Base-by-base conservation (phyloP, 2,329 filamentous ascomycete genomes). In the Neofusicoccum sp. region DNA sequence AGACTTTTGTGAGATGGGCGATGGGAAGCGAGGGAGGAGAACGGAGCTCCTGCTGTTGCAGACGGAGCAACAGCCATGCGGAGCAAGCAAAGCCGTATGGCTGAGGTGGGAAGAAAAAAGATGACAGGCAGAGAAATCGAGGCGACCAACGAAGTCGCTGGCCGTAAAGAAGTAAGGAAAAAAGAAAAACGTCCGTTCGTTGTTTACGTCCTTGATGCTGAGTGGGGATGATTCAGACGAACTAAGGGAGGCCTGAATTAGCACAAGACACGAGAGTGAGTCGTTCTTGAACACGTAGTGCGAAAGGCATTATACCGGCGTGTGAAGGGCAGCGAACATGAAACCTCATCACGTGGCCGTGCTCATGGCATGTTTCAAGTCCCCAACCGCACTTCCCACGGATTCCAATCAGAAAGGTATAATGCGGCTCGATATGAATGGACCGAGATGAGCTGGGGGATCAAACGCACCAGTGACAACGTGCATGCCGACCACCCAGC, bases 401-500 rank as follows among this genome's bases (percentile, higher is more conserved):
- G 37, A 45, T 45, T 39, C 39, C 41, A 47, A 58, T 58, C 31
- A 58, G 45, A 58, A 45, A 16, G 9, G 22, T 54, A 31, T 43
- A 45, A 58, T 29, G 39, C 44, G 12, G 39, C 29, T n/a, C 14
- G 39, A 56, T 56, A 36, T 43, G 28, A 12, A 5, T 45, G 39
- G 22, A 28, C 54, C 29, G 54, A 58, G 31, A 56, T 56, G 52
- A 56, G 29, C n/a, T 29, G 9, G 52, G 39, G 22, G 54, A 58
- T 58, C 54, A 58, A 58, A 58, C 54, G 36, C n/a, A 12, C 41
- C 54, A 58, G 45, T 45, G 8, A 45, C 37, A 31, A 29, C 54
- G 16, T 36, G 39, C 22, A 56, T n/a, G n/a, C n/a, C n/a, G n/a
- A n/a, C n/a, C n/a, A n/a, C n/a, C n/a, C n/a, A n/a, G n/a, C n/a